Conservation (phyloP, 352 stramenopile species). For the Phytophthora ohioensis region DNA sequence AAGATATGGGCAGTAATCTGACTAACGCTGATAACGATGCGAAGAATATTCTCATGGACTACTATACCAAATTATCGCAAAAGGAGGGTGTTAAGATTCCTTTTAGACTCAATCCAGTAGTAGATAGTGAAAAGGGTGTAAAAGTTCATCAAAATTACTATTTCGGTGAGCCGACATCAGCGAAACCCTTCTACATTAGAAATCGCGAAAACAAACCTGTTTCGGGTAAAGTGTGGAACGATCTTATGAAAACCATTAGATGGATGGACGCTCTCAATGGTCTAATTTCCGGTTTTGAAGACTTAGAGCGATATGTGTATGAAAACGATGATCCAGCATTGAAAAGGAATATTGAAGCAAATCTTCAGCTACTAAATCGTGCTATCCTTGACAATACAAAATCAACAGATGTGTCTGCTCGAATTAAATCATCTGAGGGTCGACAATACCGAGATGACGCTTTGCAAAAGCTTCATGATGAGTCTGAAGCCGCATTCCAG, state of each 20-base stretch:
- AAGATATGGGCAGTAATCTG: slow-evolving; percentile 19
- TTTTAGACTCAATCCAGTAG: slow-evolving; percentile 29
- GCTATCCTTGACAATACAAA: slow-evolving; percentile 25
- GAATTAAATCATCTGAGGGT: slow-evolving; percentile 25
- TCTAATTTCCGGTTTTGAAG: slow-evolving; percentile 24
- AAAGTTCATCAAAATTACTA: slow-evolving; percentile 32
- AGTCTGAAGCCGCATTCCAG: slow-evolving; percentile 20
- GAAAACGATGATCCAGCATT: slow-evolving; percentile 19
- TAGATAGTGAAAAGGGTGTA: slow-evolving; percentile 18
- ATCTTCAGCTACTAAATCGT: slow-evolving; percentile 26
- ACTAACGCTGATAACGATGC: slow-evolving; percentile 33
- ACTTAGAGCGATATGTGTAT: slow-evolving; percentile 24
- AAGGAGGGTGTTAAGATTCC: slow-evolving; percentile 25
- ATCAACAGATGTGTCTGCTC: slow-evolving; percentile 27
- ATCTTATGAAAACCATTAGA: slow-evolving; percentile 28
- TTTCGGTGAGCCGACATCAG: slow-evolving; percentile 24
- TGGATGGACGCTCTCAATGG: slow-evolving; percentile 34
- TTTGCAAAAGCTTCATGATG: slow-evolving; percentile 30
- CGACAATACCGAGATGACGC: slow-evolving; percentile 15
- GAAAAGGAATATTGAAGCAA: slow-evolving; percentile 25
- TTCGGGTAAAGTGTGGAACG: slow-evolving; percentile 27
- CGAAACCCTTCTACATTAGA: slow-evolving; percentile 31
- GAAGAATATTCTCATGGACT: slow-evolving; percentile 27
- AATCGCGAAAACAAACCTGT: slow-evolving; percentile 22
- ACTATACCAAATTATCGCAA: slow-evolving; percentile 20